Base-by-base conservation (phyloP, 345 rosid species). In the Anacardium occidentale region DNA sequence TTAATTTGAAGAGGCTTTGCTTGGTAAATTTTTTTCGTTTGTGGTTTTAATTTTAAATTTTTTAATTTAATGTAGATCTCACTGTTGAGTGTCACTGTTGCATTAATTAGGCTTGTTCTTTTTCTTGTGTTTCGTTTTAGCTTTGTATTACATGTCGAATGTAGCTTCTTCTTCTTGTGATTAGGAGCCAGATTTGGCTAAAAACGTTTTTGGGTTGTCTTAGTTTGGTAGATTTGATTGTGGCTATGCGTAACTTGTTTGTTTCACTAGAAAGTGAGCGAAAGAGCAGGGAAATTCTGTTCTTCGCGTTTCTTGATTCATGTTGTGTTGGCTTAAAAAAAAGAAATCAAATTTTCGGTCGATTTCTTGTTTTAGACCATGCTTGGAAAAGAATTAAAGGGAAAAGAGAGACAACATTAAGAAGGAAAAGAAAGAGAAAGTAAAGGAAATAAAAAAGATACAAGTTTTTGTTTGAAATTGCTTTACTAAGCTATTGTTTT, bases 41-140 rank as follows among this genome's bases (percentile, higher is more conserved):
- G 47, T 45, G 34, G 47, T 81, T 10, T n/a, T 59, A 6, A 2
- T 10, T 34, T 29, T 29, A 54, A 45, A 76, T 66, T 20, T 74
- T 70, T 51, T n/a, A 53, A 77, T 66, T 65, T 37, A 77, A 77
- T 70, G 55, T 68, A 52, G 61, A 75, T 64, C 69, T 73, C 51
- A 57, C 21, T 15, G 62, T 78, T 55, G 10, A 71, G 73, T 29
- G 71, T 66, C 76, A 85, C 91, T 85, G 86, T 83, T 87, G 78
- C 82, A 87, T 87, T 80, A 73, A 69, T 76, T 57, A 3, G 20
- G 2, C 60, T 62, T 75, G 64, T 57, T 25, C 32, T 7, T 1
- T 63, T 29, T 64, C 24, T 5, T 71, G 32, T 62, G 12, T 42
- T 32, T 74, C 3, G 26, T 17, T 25, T 54, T 68, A n/a, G 53